Conservation (phyloP, 2,329 filamentous ascomycete genomes). For the Colletotrichum graminicola region DNA sequence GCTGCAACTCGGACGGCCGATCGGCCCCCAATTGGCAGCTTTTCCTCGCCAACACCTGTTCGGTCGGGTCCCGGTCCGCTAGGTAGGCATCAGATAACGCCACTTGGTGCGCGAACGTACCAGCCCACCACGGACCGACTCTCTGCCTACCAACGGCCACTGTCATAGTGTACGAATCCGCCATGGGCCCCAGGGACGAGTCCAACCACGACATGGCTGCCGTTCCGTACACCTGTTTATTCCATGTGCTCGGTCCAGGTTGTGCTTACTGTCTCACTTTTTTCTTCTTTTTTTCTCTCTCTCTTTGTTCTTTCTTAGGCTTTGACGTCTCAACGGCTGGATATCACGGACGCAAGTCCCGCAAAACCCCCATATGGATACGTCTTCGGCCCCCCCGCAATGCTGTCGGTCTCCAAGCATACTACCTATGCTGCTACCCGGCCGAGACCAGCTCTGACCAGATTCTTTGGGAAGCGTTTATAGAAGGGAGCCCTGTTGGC, state of each 20-base stretch:
- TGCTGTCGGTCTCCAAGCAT: neutral
- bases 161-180: neutral
- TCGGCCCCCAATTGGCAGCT: slow-evolving; percentile 16
- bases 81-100: neutral
- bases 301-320: neutral
- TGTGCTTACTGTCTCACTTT: neutral
- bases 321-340: slow-evolving; percentile 7
- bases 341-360: neutral
- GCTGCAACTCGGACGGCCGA: neutral
- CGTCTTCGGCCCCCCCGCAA: neutral
- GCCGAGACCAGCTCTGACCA: neutral
- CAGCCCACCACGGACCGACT: neutral
- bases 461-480: too few relatives aligned
- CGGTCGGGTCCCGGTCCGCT: slow-evolving; percentile 24
- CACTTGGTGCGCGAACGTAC: neutral
- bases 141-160: neutral
- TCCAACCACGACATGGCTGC: neutral
- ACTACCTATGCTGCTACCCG: neutral
- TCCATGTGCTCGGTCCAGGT: slow-evolving; percentile 1
- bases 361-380: neutral
- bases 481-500: neutral
- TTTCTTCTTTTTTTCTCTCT: too few relatives aligned
- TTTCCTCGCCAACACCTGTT: neutral
- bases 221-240: neutral
- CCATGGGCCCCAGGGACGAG: neutral